phyloP scores from a whole-genome alignment of 2,329 filamentous ascomycete genomes.

The Eurotiales sp. region DNA sequence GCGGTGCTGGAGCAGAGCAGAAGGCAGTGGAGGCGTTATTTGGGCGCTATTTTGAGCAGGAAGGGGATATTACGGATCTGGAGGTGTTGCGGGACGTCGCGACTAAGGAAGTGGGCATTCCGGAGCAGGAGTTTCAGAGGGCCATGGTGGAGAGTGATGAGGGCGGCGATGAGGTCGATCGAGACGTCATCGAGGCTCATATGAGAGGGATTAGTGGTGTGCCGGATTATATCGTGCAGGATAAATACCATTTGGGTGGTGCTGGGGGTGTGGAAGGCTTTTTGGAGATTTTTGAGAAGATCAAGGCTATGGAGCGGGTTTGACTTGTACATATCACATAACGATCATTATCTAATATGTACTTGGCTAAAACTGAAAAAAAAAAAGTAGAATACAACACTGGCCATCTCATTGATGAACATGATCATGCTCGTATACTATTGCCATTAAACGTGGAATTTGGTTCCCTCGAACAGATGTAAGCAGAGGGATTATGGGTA shows the following conservation, averaged over 20 bases:
- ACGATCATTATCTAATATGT: background rate
- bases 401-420: no score
- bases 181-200: slow-evolving; percentile 52
- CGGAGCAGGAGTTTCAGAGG: background rate
- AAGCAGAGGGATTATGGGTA: background rate
- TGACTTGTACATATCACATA: no score
- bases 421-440: background rate
- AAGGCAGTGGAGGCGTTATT: slow-evolving; percentile 61
- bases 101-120: background rate
- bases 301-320: slow-evolving; percentile 45
- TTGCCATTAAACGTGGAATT: background rate
- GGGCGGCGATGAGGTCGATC: slow-evolving; percentile 54
- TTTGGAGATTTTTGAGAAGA: slow-evolving; percentile 49
- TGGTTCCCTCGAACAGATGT: no score
- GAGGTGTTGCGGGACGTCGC: slow-evolving; percentile 11
- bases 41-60: slow-evolving; percentile 62
- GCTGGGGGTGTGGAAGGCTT: slow-evolving; percentile 62
- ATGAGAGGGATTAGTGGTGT: slow-evolving; percentile 34
- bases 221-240: slow-evolving; percentile 67
- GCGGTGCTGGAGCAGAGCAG: slow-evolving; percentile 53
- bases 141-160: slow-evolving; percentile 46
- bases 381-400: background rate
- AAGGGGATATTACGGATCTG: slow-evolving; percentile 58
- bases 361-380: no score
- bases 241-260: slow-evolving; percentile 62